phyloP scores from a whole-genome alignment of 2,329 filamentous ascomycete genomes.

The Aspergillus versicolor region DNA sequence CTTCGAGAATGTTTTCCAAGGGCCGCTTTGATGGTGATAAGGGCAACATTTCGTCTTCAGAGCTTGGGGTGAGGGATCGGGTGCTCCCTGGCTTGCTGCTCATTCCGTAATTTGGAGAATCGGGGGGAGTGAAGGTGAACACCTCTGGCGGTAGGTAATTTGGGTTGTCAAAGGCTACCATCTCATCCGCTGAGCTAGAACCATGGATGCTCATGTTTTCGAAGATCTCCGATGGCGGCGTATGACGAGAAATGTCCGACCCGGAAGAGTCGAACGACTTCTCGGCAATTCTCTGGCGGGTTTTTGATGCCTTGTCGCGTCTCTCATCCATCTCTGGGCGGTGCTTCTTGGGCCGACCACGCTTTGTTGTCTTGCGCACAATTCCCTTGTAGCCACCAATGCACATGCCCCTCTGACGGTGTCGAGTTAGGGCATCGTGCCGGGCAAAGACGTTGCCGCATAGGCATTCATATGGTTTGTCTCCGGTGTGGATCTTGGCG shows the following conservation, averaged over 20 bases:
- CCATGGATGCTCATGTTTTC: conserved; percentile 40
- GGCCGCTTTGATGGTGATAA: conserved; percentile 33
- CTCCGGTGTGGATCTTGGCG: conserved; percentile 93
- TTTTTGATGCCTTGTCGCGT: conserved; percentile 56
- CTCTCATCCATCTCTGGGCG: conserved; percentile 60
- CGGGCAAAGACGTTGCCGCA: conserved; percentile 94
- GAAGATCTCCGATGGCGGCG: conserved; percentile 43
- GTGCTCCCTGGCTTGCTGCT: conserved; percentile 36
- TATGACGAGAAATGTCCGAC: conserved; percentile 42
- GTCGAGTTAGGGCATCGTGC: conserved; percentile 90
- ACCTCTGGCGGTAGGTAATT: conserved; percentile 40
- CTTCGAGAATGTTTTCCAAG: conserved; percentile 31
- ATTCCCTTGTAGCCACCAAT: conserved; percentile 87
- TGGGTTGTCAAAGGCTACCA: conserved; percentile 28
- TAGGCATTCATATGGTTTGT: conserved; percentile 92
- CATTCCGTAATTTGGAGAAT: conserved; percentile 44
- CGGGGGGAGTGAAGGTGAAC: conserved; percentile 49
- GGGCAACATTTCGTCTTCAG: conserved; percentile 39
- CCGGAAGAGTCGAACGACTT: conserved; percentile 36
- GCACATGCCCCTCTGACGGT: conserved; percentile 95
- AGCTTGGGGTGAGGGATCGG: conserved; percentile 39
- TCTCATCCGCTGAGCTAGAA: conserved; percentile 34
- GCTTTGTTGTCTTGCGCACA: conserved; percentile 65
- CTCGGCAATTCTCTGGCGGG: conserved; percentile 45
- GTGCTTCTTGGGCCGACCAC: conserved; percentile 64